A percentile compares a stretch with the other conserved stretches of the same genome.
phyloP scores from a whole-genome alignment of 768 basidiomycete genomes.

The Pleurotus tuoliensis region DNA sequence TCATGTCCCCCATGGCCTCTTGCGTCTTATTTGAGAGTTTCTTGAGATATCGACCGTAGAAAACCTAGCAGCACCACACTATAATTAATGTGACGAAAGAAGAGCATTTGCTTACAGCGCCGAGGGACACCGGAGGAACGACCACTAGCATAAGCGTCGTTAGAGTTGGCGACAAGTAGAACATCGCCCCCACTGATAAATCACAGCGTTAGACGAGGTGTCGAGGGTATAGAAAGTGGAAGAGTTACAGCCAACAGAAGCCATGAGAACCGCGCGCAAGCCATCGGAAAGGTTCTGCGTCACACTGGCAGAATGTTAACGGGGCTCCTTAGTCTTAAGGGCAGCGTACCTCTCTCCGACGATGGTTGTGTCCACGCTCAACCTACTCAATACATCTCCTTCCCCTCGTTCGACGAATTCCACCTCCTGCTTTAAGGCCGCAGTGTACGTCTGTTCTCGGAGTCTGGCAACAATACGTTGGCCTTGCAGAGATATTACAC shows the following conservation, averaged over 20 bases:
- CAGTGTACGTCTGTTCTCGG: constrained; percentile 76
- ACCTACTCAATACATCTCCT: constrained; percentile 88
- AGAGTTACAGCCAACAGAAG: constrained; percentile 83
- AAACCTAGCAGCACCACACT: constrained; percentile 52
- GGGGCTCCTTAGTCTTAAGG: too few species aligned
- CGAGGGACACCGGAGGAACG: constrained; percentile 84
- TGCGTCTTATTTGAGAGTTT: constrained; percentile 89
- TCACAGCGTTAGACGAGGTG: neutral
- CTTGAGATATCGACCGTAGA: constrained; percentile 94
- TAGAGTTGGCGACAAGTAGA: constrained; percentile 84
- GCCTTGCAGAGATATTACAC: constrained; percentile 31
- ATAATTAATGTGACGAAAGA: neutral
- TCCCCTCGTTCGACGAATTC: constrained; percentile 91
- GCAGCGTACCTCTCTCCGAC: constrained; percentile 80
- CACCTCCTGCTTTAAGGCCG: constrained; percentile 86
- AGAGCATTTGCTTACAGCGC: constrained; percentile 52
- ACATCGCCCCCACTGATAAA: constrained; percentile 83
- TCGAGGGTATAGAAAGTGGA: neutral
- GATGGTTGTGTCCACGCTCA: constrained; percentile 89
- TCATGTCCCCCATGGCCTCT: constrained; percentile 95
- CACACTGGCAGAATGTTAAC: constrained; percentile 36
- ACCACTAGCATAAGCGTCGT: constrained; percentile 91
- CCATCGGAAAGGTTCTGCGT: constrained; percentile 82
- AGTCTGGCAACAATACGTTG: constrained; percentile 89
- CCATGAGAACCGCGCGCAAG: constrained; percentile 83